Percentiles rank a stretch among this genome's conserved stretches.
phyloP scores from a whole-genome alignment of 2,329 filamentous ascomycete genomes.

The Parastagonospora avenae region DNA sequence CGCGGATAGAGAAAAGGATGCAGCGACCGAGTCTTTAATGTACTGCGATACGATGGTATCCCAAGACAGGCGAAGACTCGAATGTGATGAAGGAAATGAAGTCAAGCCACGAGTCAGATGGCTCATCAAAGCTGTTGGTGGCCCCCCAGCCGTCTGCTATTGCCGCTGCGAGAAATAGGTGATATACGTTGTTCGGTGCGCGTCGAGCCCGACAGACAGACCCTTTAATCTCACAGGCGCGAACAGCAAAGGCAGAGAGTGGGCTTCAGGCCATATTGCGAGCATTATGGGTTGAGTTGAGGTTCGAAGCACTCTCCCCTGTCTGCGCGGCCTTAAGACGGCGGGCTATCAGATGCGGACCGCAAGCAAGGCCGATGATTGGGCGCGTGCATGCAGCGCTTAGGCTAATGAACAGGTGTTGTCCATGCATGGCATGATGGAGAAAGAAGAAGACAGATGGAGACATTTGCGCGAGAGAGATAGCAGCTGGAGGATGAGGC shows the following conservation, averaged over 20 bases:
- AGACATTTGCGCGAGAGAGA: not conserved
- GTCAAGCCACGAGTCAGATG: conserved; percentile 42
- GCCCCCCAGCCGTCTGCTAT: conserved; percentile 21
- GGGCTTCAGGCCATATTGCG: conserved; percentile 15
- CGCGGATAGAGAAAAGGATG: not conserved
- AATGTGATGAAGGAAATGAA: conserved; percentile 36
- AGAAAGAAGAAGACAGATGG: not conserved
- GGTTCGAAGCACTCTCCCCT: conserved; percentile 24
- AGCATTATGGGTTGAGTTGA: conserved; percentile 35
- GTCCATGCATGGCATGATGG: conserved; percentile 8
- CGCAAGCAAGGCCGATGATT: conserved; percentile 21
- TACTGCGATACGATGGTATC: not conserved
- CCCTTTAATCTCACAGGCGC: conserved; percentile 41
- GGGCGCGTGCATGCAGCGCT: conserved; percentile 29
- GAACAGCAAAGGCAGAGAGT: conserved; percentile 18
- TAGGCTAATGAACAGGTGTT: conserved; percentile 25
- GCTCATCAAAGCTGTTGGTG: conserved; percentile 29
- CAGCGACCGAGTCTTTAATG: too few species aligned
- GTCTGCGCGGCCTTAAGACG: conserved; percentile 21
- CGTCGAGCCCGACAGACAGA: conserved; percentile 19
- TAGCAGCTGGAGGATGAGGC: conserved; percentile 10
- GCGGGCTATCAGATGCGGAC: conserved; percentile 24
- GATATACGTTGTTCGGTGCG: conserved; percentile 13
- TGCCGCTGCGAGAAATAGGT: conserved; percentile 15
- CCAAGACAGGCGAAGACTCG: not conserved